Percentiles rank a stretch among this genome's conserved stretches.
Evolutionary conservation across 495 filamentous ascomycete genomes (phyloP).

Genomic region (Hyaloscypha bicolor): DNA sequence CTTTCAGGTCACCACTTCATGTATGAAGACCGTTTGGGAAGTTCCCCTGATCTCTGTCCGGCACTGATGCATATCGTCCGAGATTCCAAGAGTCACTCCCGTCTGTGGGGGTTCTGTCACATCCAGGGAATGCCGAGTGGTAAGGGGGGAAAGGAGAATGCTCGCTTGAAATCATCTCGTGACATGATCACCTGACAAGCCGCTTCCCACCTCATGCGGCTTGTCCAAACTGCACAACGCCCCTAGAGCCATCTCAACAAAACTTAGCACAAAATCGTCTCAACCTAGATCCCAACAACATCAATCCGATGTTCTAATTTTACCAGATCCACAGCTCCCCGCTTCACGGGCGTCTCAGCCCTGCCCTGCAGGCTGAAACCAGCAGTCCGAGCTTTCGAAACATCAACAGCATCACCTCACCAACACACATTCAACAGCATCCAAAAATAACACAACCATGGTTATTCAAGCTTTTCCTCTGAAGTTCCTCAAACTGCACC

Average conservation of each 20-base stretch:
- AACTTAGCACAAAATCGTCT: neutral
- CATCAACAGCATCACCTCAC: slow-evolving; percentile 24
- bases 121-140: neutral
- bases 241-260: neutral
- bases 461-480: neutral
- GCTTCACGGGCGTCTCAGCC: slow-evolving; percentile 13
- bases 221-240: neutral
- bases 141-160: neutral
- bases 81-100: neutral
- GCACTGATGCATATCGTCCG: neutral
- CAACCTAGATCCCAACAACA: neutral
- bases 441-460: neutral
- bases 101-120: neutral
- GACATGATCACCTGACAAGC: neutral
- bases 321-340: neutral
- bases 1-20: neutral
- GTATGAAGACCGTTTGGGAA: neutral
- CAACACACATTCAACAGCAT: slow-evolving; percentile 1
- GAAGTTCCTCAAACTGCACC: neutral
- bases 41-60: neutral
- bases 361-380: slow-evolving; percentile 13
- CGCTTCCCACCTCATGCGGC: neutral
- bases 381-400: slow-evolving; percentile 27
- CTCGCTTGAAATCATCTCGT: neutral
- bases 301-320: too few relatives aligned